Percentiles rank a stretch among this genome's conserved stretches.
phyloP scores from a whole-genome alignment of 768 basidiomycete genomes.

The Russula brevipes region DNA sequence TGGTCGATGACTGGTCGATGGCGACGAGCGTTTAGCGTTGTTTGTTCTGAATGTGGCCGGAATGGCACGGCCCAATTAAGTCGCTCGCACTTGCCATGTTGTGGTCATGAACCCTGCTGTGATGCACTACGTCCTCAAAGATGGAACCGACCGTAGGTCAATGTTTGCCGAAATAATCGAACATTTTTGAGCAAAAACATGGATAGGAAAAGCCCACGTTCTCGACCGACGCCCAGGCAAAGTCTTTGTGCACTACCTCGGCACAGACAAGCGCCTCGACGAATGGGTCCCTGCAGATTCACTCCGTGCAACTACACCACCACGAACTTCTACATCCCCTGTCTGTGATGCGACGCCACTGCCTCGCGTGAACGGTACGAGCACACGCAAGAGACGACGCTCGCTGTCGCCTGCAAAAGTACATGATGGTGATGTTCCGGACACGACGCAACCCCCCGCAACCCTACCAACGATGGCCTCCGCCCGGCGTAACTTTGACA shows the following conservation, averaged over 20 bases:
- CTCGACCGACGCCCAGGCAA: conserved; percentile 47
- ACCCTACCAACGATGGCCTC: conserved; percentile 15
- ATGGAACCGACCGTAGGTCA: conserved; percentile 36
- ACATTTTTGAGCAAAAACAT: conserved; percentile 11
- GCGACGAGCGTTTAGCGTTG: conserved; percentile 2
- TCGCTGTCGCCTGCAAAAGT: conserved; percentile 6
- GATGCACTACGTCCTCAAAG: conserved; percentile 31
- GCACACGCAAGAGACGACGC: conserved; percentile 29
- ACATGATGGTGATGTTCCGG: conserved; percentile 1
- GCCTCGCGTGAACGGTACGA: conserved; percentile 25
- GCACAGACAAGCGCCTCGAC: conserved; percentile 66
- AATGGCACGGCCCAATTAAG: too few species aligned
- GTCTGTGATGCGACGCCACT: conserved; percentile 10
- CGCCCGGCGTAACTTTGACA: conserved; percentile 77
- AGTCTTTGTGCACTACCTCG: conserved; percentile 68
- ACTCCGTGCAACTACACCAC: conserved; percentile 30
- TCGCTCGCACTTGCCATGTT: not conserved
- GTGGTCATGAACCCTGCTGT: conserved; percentile 4
- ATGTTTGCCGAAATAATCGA: conserved; percentile 1
- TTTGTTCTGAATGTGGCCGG: not conserved
- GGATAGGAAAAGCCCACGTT: conserved; percentile 45
- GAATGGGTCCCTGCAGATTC: conserved; percentile 58
- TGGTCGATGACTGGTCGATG: too few species aligned
- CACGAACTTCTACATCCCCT: conserved; percentile 15
- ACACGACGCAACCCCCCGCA: conserved; percentile 4